These are phyloP conservation scores for Aspergillus niger DNA, from an alignment of 2,329 filamentous ascomycete species.

Conservation along the genomic window DNA sequence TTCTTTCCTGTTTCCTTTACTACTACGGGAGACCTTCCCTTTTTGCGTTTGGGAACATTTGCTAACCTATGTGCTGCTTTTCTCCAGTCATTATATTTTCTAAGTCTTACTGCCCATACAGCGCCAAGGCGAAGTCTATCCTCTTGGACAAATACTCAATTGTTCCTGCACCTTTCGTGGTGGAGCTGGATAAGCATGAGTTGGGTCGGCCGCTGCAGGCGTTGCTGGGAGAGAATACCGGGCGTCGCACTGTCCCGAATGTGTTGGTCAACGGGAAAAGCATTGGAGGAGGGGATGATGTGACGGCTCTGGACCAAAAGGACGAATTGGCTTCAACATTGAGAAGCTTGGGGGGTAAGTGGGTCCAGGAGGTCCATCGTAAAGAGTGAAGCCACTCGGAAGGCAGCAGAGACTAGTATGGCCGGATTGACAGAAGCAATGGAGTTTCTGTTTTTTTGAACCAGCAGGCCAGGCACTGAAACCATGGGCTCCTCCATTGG, in stretches of 20 bases:
- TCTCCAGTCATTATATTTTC: conserved; percentile 86
- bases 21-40: not conserved
- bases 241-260: conserved; percentile 86
- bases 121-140: conserved; percentile 79
- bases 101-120: conserved; percentile 88
- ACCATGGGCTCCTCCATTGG: not conserved
- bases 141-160: conserved; percentile 84
- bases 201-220: conserved; percentile 73
- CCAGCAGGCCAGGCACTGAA: not conserved
- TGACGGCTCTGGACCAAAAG: conserved; percentile 68
- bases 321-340: conserved; percentile 72
- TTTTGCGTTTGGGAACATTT: conserved; percentile 2
- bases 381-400: conserved; percentile 17
- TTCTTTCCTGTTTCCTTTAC: not conserved
- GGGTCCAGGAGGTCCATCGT: conserved; percentile 48
- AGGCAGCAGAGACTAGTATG: not conserved
- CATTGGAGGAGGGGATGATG: conserved; percentile 87
- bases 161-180: conserved; percentile 77
- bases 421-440: not conserved
- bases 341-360: conserved; percentile 70
- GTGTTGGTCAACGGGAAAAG: conserved; percentile 83
- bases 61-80: conserved; percentile 5
- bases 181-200: conserved; percentile 83
- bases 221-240: conserved; percentile 71
- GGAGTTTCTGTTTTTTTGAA: not conserved